Evolutionary conservation across 73 alveolate species (phyloP).

Genomic region (Stentor roeselii): DNA sequence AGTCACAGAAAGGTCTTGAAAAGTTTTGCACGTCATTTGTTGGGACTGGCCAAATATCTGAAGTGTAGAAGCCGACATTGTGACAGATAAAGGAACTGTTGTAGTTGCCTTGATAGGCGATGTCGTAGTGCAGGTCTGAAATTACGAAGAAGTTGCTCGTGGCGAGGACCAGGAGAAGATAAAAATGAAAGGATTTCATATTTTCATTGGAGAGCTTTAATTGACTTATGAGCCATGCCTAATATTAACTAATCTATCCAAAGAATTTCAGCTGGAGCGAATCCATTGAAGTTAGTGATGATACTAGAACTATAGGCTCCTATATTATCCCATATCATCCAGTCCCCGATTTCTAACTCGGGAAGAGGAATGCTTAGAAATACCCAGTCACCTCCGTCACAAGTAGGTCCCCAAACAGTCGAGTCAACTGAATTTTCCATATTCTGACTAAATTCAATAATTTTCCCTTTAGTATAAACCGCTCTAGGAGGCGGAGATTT

Average conservation of each 20-base stretch:
- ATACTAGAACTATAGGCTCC: slow-evolving; percentile 23
- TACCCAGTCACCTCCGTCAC: slow-evolving; percentile 23
- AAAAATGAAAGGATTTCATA: too few relatives aligned
- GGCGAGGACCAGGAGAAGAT: too few relatives aligned
- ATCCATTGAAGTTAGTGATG: slow-evolving; percentile 24
- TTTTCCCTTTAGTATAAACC: not conserved
- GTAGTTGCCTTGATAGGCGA: not conserved
- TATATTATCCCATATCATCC: slow-evolving; percentile 10
- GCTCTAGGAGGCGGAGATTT: not conserved
- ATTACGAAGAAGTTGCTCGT: slow-evolving; percentile 20
- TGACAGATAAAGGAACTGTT: not conserved
- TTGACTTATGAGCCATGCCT: too few relatives aligned
- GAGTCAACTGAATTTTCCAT: not conserved
- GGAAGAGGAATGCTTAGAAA: slow-evolving; percentile 11
- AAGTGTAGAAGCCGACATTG: not conserved
- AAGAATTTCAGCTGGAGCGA: not conserved
- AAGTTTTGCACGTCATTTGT: not conserved
- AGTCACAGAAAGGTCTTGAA: not conserved
- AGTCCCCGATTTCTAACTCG: slow-evolving; percentile 19
- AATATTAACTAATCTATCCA: not conserved
- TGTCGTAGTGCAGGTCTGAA: slow-evolving; percentile 18
- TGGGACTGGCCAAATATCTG: not conserved
- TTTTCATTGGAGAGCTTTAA: too few relatives aligned
- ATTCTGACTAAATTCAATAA: not conserved
- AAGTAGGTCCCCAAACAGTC: slow-evolving; percentile 33